phyloP scores from a whole-genome alignment of 2,329 filamentous ascomycete genomes.

The Trichoderma endophyticum region DNA sequence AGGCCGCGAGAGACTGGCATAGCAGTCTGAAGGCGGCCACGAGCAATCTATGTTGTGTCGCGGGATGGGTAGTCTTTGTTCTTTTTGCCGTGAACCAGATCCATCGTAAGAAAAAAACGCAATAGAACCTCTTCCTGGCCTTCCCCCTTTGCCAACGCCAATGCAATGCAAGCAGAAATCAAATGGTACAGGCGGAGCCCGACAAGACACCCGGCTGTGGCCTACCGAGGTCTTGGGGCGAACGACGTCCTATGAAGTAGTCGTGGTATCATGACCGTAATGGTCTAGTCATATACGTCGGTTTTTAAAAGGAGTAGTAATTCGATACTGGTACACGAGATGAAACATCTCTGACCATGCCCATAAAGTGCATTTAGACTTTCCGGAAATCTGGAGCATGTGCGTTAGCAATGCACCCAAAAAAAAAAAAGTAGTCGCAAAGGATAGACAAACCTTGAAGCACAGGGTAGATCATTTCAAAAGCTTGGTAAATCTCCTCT shows the following conservation, averaged over 20 bases:
- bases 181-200: slow-evolving; percentile 39
- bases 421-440: not conserved
- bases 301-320: slow-evolving; percentile 17
- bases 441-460: slow-evolving; percentile 66
- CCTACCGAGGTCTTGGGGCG: slow-evolving; percentile 23
- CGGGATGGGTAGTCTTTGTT: slow-evolving; percentile 37
- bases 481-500: slow-evolving; percentile 96
- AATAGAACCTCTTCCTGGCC: slow-evolving; percentile 29
- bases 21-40: slow-evolving; percentile 25
- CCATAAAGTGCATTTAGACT: slow-evolving; percentile 39
- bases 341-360: slow-evolving; percentile 14
- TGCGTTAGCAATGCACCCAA: slow-evolving; percentile 13
- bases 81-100: slow-evolving; percentile 32
- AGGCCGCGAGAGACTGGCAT: slow-evolving; percentile 18
- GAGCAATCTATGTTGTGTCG: slow-evolving; percentile 41
- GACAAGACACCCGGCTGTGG: slow-evolving; percentile 22
- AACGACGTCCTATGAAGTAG: slow-evolving; percentile 30
- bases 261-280: slow-evolving; percentile 47
- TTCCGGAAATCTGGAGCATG: slow-evolving; percentile 52
- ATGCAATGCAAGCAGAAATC: slow-evolving; percentile 51
- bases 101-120: slow-evolving; percentile 29
- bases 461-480: slow-evolving; percentile 96
- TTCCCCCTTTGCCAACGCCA: slow-evolving; percentile 50
- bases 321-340: slow-evolving; percentile 22
- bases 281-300: slow-evolving; percentile 43